These are phyloP conservation scores for Trichosporon ovoides DNA, from an alignment of 1,284 basidiomycete species.

Conservation along the genomic window DNA sequence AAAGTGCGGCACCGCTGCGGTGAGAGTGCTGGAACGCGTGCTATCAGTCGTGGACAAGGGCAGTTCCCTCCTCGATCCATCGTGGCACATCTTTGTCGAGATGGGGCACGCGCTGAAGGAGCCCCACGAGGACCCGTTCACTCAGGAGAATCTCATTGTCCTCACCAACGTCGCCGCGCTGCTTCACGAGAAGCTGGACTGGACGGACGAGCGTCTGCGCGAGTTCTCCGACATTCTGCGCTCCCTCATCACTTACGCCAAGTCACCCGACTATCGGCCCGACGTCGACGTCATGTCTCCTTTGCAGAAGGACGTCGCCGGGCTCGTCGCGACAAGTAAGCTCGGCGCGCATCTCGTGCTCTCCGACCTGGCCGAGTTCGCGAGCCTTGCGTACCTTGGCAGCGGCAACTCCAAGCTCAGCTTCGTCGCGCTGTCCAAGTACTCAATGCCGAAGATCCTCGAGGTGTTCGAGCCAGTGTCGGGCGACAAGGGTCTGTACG, in stretches of 20 bases:
- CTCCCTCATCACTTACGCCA: constrained; percentile 71
- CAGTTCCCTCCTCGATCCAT: constrained; percentile 49
- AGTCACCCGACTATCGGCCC: constrained; percentile 76
- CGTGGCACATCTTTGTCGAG: constrained; percentile 65
- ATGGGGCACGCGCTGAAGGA: constrained; percentile 58
- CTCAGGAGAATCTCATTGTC: constrained; percentile 79
- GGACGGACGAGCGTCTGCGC: constrained; percentile 57
- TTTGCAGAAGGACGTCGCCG: constrained; percentile 67
- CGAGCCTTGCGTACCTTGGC: constrained; percentile 75
- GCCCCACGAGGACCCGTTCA: constrained; percentile 55
- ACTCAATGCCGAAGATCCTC: constrained; percentile 73
- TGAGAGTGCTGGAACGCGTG: constrained; percentile 74
- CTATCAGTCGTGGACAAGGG: constrained; percentile 54
- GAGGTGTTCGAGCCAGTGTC: constrained; percentile 54
- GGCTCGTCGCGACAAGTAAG: constrained; percentile 58
- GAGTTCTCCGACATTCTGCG: constrained; percentile 72
- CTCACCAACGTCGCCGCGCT: constrained; percentile 30
- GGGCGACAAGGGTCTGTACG: constrained; percentile 55
- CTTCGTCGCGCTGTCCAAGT: constrained; percentile 81
- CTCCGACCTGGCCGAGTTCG: constrained; percentile 75
- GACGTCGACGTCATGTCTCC: constrained; percentile 80
- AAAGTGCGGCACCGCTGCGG: constrained; percentile 66
- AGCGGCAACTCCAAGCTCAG: constrained; percentile 63
- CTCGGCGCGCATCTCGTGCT: constrained; percentile 67
- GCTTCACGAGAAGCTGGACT: constrained; percentile 29